Evolutionary conservation across 805 yeast genomes (phyloP), one percentile per base, ranked within the genome.

Genomic region (Yarrowia sp.): DNA sequence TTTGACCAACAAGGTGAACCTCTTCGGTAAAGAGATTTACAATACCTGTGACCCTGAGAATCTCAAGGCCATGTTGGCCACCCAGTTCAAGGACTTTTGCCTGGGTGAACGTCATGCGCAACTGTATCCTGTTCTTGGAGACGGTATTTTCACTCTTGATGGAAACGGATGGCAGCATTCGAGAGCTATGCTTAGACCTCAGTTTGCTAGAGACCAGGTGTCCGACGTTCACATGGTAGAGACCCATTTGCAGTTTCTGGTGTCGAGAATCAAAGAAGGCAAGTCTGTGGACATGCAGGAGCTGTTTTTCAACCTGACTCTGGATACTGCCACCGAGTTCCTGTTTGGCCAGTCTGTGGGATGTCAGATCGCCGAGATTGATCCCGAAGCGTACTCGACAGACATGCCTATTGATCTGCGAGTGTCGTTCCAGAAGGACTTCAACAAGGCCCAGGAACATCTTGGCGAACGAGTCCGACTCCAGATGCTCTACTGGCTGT

Each of bases 81-180:
- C 77, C 6, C 70, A 72, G 39, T 77, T 76, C 70, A 70, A 74
- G 58, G 79, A 46, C 64, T 78, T 70, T 67, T 71, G 71, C 20
- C 70, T 78, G 19, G 78, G 76, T 0, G 34, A 47, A 9, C 71
- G 80, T 3, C 65, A 72, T 40, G 64, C 50, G 14, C 71, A 71
- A 33, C 70, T 78, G 44, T 67, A 56, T 20, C 77, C 76, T 12
- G 63, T 77, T 17, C 69, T 78, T 9, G 80, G 80, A 9, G 70
- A 72, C 38, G 80, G 81, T 0, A 78, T 78, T 49, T 78, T 78
- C 71, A 78, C 79, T 3, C 72, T 75, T 24, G 74, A 74, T 43
- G 78, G 79, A 15, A 71, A 71, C 36, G 75, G 73, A 30, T 78
- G 81, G 81, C 73, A 74, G 49, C 79, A 78, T 60, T 75, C 79